phyloP scores from a whole-genome alignment of 306 rosid genomes.

The Malus orientalis region DNA sequence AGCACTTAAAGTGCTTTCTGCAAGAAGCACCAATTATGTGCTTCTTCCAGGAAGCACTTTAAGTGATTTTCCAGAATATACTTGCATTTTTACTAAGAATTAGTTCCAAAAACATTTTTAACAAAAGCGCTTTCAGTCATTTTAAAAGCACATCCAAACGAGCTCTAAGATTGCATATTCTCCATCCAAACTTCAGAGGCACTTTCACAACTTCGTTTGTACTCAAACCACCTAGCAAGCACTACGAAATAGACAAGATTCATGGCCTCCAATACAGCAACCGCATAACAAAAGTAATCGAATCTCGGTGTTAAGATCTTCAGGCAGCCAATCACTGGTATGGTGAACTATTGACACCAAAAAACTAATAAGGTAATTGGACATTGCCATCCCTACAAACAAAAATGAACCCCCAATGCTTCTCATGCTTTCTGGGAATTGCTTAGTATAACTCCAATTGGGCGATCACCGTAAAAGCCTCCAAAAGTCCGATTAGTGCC shows the following conservation, averaged over 20 bases:
- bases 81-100: too few species aligned
- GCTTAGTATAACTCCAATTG: slow-evolving; percentile 28
- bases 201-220: slow-evolving; percentile 26
- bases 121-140: too few species aligned
- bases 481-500: slow-evolving; percentile 20
- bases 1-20: too few species aligned
- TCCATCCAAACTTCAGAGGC: slow-evolving; percentile 21
- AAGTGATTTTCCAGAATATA: too few species aligned
- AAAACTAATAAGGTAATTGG: slow-evolving; percentile 38
- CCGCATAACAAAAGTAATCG: slow-evolving; percentile 45
- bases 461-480: slow-evolving; percentile 20
- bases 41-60: too few species aligned
- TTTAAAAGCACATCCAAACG: too few species aligned
- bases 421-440: slow-evolving; percentile 38
- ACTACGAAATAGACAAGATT: slow-evolving; percentile 42
- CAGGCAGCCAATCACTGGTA: slow-evolving; percentile 24
- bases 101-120: too few species aligned
- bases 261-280: slow-evolving; percentile 28
- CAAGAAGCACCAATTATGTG: too few species aligned
- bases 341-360: slow-evolving; percentile 31
- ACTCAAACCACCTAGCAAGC: slow-evolving; percentile 57
- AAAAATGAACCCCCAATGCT: slow-evolving; percentile 32
- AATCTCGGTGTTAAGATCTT: slow-evolving; percentile 52
- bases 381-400: slow-evolving; percentile 17
- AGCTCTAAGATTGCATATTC: slow-evolving; percentile 4